Percentiles rank a stretch among this genome's conserved stretches.
Conservation (phyloP, 2,329 filamentous ascomycete species). For the Cladosporium sp. region DNA sequence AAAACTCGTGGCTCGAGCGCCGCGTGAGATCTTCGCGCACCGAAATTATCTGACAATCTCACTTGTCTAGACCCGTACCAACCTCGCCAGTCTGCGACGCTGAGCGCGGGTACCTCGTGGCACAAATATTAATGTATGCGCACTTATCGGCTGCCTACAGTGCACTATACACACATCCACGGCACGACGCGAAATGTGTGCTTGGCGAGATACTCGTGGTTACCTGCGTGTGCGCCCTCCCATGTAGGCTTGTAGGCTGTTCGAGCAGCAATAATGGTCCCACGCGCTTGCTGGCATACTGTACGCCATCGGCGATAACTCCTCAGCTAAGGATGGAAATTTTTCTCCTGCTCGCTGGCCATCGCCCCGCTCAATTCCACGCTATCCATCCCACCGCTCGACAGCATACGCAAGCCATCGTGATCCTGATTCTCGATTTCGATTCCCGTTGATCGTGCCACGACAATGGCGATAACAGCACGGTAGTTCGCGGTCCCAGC, state of each 20-base stretch:
- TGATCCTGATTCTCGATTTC: not conserved
- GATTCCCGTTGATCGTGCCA: not conserved
- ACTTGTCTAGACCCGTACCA: not conserved
- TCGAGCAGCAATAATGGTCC: no score
- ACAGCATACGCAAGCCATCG: constrained; percentile 6
- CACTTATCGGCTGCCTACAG: no score
- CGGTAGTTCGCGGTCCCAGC: no score
- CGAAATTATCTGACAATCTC: constrained; percentile 4
- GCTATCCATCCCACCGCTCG: not conserved
- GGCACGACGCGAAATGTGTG: no score
- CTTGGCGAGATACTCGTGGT: no score
- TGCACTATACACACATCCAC: no score
- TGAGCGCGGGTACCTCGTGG: no score
- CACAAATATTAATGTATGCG: no score
- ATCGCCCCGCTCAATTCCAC: not conserved
- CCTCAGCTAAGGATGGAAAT: constrained; percentile 3
- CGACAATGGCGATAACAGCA: no score
- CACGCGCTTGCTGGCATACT: not conserved
- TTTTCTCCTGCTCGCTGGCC: not conserved
- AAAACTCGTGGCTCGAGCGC: constrained; percentile 9
- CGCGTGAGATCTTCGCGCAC: not conserved
- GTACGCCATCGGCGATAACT: constrained; percentile 1
- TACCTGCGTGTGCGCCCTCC: no score
- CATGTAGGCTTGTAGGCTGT: no score
- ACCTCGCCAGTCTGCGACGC: no score